Conservation (phyloP, 345 rosid species). For the Microcos paniculata region DNA sequence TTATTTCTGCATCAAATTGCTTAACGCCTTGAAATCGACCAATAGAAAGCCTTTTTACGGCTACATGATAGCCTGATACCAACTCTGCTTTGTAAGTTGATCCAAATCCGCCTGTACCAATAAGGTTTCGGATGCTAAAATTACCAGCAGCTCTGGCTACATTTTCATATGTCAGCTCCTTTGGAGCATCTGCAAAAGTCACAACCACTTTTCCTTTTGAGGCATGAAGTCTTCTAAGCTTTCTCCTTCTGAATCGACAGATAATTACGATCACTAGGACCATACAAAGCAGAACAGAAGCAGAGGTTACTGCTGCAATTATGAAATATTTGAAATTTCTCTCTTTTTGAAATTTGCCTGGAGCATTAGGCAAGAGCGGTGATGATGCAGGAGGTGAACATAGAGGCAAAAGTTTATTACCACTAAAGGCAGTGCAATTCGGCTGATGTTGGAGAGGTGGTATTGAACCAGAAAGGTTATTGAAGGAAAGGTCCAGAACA, state of each 20-base stretch:
- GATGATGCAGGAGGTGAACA: constrained; percentile 29
- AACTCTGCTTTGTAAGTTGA: constrained; percentile 71
- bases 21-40: constrained; percentile 62
- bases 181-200: constrained; percentile 57
- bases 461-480: constrained; percentile 56
- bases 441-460: constrained; percentile 33
- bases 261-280: constrained; percentile 23
- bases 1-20: constrained; percentile 74
- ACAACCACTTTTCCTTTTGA: constrained; percentile 43
- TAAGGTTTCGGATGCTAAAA: constrained; percentile 53
- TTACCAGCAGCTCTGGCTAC: constrained; percentile 57
- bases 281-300: constrained; percentile 31
- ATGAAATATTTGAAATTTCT: constrained; percentile 27
- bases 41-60: constrained; percentile 62
- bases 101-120: constrained; percentile 70
- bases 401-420: constrained; percentile 32
- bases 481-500: constrained; percentile 48
- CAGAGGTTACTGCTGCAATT: constrained; percentile 36
- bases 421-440: constrained; percentile 41
- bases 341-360: constrained; percentile 20
- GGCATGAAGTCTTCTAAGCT: constrained; percentile 23
- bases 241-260: constrained; percentile 32
- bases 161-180: constrained; percentile 49
- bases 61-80: constrained; percentile 53
- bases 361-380: constrained; percentile 16